A percentile compares a stretch with the other conserved stretches of the same genome.
Evolutionary conservation across 164 flowering plant species (phyloP).

Genomic region (Malania oleifera): DNA sequence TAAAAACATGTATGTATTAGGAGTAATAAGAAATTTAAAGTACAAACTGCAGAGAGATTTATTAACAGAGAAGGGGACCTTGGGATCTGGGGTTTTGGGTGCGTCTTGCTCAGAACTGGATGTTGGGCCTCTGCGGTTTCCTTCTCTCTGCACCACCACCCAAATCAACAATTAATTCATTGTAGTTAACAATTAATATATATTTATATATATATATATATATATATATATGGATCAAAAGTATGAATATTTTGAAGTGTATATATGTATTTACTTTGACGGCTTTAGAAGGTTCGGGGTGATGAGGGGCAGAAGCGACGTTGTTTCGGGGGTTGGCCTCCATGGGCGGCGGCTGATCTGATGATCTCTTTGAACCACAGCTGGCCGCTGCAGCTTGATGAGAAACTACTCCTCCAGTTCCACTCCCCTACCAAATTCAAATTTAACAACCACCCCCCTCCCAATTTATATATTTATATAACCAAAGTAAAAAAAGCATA

Average conservation of each 20-base stretch:
- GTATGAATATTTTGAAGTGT: too few species aligned
- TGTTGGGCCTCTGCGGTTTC: conserved; percentile 59
- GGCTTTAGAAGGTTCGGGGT: conserved; percentile 45
- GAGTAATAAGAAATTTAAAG: background rate
- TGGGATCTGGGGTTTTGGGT: conserved; percentile 89
- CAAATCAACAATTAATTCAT: background rate
- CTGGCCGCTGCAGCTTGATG: conserved; percentile 32
- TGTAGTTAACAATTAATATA: background rate
- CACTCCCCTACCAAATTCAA: conserved; percentile 35
- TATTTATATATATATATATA: conserved; percentile 3
- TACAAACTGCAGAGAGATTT: background rate
- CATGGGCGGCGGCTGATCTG: conserved; percentile 68
- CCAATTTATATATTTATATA: background rate
- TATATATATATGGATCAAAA: conserved; percentile 1
- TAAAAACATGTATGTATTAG: background rate
- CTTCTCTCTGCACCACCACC: conserved; percentile 55
- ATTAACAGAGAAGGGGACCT: conserved; percentile 36
- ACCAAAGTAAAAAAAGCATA: background rate
- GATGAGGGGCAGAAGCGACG: conserved; percentile 28
- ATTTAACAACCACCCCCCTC: conserved; percentile 8
- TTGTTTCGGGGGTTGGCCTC: conserved; percentile 52
- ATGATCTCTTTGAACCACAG: conserved; percentile 57
- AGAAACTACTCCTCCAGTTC: conserved; percentile 35
- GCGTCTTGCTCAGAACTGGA: conserved; percentile 86
- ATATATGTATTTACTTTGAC: conserved; percentile 40